phyloP scores from a whole-genome alignment of 345 rosid species.

The Salix arbutifolia region DNA sequence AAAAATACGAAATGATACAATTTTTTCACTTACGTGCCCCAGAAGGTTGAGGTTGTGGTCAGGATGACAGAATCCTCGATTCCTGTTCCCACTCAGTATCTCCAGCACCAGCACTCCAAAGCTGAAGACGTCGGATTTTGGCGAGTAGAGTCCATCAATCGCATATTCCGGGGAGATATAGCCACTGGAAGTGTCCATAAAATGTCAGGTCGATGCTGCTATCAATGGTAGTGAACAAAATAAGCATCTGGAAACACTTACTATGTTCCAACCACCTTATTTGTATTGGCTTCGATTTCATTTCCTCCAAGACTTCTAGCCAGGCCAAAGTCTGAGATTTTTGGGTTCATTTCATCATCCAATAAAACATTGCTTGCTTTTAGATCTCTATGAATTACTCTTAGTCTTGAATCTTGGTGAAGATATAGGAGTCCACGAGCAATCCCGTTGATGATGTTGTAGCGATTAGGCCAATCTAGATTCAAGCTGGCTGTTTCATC shows the following conservation, averaged over 20 bases:
- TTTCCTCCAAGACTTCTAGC: neutral
- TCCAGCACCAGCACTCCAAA: slow-evolving; percentile 1
- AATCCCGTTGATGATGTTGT: slow-evolving; percentile 31
- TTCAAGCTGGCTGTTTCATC: slow-evolving; percentile 17
- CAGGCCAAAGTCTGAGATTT: neutral
- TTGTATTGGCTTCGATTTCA: neutral
- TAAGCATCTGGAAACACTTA: neutral
- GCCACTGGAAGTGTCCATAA: neutral
- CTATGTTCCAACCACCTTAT: neutral
- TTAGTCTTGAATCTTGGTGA: slow-evolving; percentile 38
- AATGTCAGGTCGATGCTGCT: neutral
- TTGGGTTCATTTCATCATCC: slow-evolving; percentile 2
- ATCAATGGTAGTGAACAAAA: neutral
- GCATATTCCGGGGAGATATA: neutral
- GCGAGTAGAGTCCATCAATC: neutral
- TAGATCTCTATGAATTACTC: slow-evolving; percentile 38
- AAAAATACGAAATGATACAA: neutral
- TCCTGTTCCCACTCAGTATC: neutral
- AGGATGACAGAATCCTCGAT: neutral
- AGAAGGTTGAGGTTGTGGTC: neutral
- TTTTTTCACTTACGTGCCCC: neutral
- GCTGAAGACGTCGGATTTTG: neutral
- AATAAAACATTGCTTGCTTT: slow-evolving; percentile 1
- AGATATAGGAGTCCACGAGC: slow-evolving; percentile 26
- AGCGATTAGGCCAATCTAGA: slow-evolving; percentile 23